Base-by-base conservation (phyloP, 768 basidiomycete species). In the Rhizopogon rudus region DNA sequence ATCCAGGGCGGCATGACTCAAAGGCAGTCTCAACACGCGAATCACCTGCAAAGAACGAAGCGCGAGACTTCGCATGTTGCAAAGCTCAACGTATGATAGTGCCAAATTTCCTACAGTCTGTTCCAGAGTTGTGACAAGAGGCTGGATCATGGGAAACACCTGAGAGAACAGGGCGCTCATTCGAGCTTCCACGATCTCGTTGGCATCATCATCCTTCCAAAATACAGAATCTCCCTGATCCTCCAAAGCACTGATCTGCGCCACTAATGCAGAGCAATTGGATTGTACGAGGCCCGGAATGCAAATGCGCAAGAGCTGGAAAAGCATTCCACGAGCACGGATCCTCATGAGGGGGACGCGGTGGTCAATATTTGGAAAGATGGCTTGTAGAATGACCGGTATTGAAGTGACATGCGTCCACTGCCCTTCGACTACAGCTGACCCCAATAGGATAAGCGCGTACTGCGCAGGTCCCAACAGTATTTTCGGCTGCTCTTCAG, bases 21-120 rank as follows among this genome's bases (percentile, higher is more conserved):
- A 79, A 28, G 79, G 75, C 0, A 92, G 88, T 65, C 84, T 81
- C 20, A 97, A 74, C 1, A 88, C 82, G 39, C 92, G 86, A 71
- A 91, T 93, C n/a, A 93, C 76, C 67, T 97, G 94, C 56, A 97
- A 75, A 9, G 93, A 95, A 33, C 93, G 81, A 72, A 90, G 91
- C 3, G 95, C 93, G 17, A 86, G 84, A 40, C 85, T 83, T 45
- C 92, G 84, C 57, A 93, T 91, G 14, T 91, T 88, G 63, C 93
- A 96, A 2, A 86, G 78, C 12, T 92, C 93, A 4, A 91, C 88
- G 86, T 95, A 97, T 29, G 77, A 72, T 55, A 97, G 71, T 9
- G 91, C 88, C 31, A 93, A 60, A 3, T 85, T 85, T 6, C 91
- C 92, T 86, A 95, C 93, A 44, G 81, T 76, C 52, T 87, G 82